These are phyloP conservation scores for Blastomyces emzantsi DNA, from an alignment of 2,329 filamentous ascomycete genomes.

Conservation along the genomic window DNA sequence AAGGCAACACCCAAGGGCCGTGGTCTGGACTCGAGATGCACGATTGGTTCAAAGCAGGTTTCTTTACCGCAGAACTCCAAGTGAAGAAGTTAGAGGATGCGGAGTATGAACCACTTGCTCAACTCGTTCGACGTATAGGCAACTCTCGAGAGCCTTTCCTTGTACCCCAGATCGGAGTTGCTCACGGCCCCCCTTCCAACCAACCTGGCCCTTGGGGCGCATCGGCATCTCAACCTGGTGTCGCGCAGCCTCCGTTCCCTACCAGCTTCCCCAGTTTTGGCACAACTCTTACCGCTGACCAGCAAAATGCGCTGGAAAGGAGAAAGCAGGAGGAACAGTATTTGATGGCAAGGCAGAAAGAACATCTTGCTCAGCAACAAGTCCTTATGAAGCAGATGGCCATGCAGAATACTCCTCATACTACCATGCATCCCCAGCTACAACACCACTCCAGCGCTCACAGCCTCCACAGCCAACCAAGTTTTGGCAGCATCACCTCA, in stretches of 20 bases:
- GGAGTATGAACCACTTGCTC: constrained; percentile 90
- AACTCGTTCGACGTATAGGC: constrained; percentile 89
- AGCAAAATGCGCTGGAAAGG: constrained; percentile 93
- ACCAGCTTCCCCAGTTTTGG: constrained; percentile 94
- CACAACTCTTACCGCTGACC: constrained; percentile 89
- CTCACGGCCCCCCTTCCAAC: constrained; percentile 64
- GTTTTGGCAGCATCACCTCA: constrained; percentile 90
- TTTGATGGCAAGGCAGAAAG: constrained; percentile 89
- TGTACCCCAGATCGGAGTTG: constrained; percentile 91
- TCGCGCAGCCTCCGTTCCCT: constrained; percentile 78
- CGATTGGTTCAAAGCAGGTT: constrained; percentile 98
- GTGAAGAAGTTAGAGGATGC: constrained; percentile 91
- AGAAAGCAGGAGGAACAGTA: constrained; percentile 98
- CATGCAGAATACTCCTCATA: constrained; percentile 46
- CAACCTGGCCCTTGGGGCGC: constrained; percentile 35
- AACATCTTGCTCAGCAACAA: constrained; percentile 82
- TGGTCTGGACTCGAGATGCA: constrained; percentile 99
- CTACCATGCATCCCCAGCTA: constrained; percentile 51
- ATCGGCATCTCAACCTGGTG: constrained; percentile 41
- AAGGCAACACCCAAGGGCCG: constrained; percentile 83
- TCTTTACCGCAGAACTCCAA: constrained; percentile 88
- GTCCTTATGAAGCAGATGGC: constrained; percentile 65
- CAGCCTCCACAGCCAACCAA: constrained; percentile 93
- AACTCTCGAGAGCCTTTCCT: constrained; percentile 97
- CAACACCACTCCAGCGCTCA: constrained; percentile 94